These are phyloP conservation scores for Cyberlindnera petersonii DNA, from an alignment of 805 yeast genomes.

Conservation along the genomic window DNA sequence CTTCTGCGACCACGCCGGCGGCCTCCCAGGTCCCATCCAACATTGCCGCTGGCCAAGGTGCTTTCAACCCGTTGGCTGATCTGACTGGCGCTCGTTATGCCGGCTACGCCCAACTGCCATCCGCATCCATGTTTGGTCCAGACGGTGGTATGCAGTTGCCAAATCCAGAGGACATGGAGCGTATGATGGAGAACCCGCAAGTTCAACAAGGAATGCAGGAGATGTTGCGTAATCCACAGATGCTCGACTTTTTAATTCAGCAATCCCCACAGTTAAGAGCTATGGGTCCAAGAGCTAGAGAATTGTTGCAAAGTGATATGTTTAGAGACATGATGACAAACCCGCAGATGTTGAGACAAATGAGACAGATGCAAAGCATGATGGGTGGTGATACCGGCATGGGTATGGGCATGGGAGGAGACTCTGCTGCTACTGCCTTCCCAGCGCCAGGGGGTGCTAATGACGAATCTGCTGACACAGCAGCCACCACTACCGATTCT, in stretches of 20 bases:
- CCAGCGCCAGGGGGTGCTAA: conserved; percentile 47
- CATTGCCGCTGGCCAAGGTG: conserved; percentile 82
- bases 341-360: conserved; percentile 80
- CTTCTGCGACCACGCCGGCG: conserved; percentile 38
- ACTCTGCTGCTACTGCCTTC: conserved; percentile 31
- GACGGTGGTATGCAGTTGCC: conserved; percentile 83
- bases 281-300: conserved; percentile 87
- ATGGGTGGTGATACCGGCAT: conserved; percentile 33
- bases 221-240: conserved; percentile 81
- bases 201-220: conserved; percentile 79
- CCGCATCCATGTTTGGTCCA: conserved; percentile 86
- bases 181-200: conserved; percentile 77
- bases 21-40: conserved; percentile 58
- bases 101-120: conserved; percentile 84
- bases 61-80: conserved; percentile 87
- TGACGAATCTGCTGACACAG: conserved; percentile 23
- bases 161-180: conserved; percentile 67
- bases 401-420: too few species aligned
- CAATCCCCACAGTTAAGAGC: conserved; percentile 80
- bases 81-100: conserved; percentile 95
- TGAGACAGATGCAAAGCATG: conserved; percentile 69
- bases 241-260: conserved; percentile 76
- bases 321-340: conserved; percentile 77
- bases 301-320: conserved; percentile 78
- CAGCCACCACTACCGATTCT: conserved; percentile 30